Base-by-base conservation (phyloP, 305 asterid species). In the Solanum hybrid region DNA sequence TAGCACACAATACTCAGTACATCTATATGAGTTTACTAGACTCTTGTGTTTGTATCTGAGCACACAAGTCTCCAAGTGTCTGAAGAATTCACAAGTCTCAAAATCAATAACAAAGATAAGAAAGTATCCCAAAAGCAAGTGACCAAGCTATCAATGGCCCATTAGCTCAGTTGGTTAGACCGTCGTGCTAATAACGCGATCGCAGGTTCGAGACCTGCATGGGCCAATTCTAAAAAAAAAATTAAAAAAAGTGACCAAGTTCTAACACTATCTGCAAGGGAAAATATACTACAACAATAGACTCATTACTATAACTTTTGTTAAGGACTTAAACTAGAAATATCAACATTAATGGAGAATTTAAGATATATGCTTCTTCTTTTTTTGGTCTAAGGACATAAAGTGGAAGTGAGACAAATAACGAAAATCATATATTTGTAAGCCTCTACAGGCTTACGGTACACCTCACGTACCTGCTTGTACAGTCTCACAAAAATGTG, bases 131-230 rank as follows among this genome's bases (percentile, higher is more conserved):
- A 7, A 22, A 67, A 67, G 14, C 12, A 9, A 67, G 8, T 5
- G 20, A 5, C 1, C 0, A 16, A 51, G 4, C 9, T 2, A 6
- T 51, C 67, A n/a, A n/a, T n/a, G n/a, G n/a, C n/a, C n/a, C n/a
- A n/a, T n/a, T n/a, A n/a, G n/a, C n/a, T n/a, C n/a, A n/a, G n/a
- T n/a, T n/a, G n/a, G n/a, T n/a, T n/a, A n/a, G n/a, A n/a, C n/a
- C n/a, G n/a, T n/a, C n/a, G n/a, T n/a, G n/a, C n/a, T n/a, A n/a
- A n/a, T n/a, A n/a, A n/a, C n/a, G n/a, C n/a, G n/a, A n/a, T 94
- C 95, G 93, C 94, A 94, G 95, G 96, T 71, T 71, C 33, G 77
- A 71, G 34, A 71, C 77, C 77, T 71, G 77, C 77, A 71, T 71
- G 77, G 77, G 77, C 77, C 76, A 29, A 29, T 39, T n/a, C n/a